Base-by-base conservation (phyloP, 2,329 filamentous ascomycete species). In the Pestalotiopsis sp. region DNA sequence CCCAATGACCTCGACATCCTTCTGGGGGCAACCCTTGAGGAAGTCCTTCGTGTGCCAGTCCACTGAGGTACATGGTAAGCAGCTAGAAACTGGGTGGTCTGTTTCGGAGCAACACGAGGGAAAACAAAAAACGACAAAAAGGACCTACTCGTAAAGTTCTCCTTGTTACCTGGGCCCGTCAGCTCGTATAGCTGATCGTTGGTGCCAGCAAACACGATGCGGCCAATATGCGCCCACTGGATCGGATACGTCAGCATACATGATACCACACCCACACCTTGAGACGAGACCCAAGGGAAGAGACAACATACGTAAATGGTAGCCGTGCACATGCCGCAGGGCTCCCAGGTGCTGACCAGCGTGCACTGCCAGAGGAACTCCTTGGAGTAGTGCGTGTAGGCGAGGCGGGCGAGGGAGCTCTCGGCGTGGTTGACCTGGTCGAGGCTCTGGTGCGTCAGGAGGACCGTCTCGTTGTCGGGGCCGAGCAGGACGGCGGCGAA, bases 381-480 rank as follows among this genome's bases (percentile, higher is more conserved):
- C 70, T 83, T 82, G 3, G 80, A 76, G 71, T 83, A 87, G 71
- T 87, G 85, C 5, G 77, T 74, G 17, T 85, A 82, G 1, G 85
- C 83, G 38, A 86, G 78, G 41, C 84, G 81, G 1, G 84, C 85
- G 4, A 87, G 78, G 57, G 82, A 82, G 63, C 80, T 81, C 75
- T 87, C 85, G 17, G 85, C 85, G 71, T 87, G 85, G 70, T 86
- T 83, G 63, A 87, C 83, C 71, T 87, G 84, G 52, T 84, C 84
- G 38, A 87, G 78, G 27, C 83, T 85, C 72, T 83, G 82, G 70
- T 86, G 85, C 39, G 80, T 80, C 64, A 86, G 77, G 1, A 87
- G 76, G 23, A 85, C 77, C 0, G 83, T 85, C 71, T 79, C 76
- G 71, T 87, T 85, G 76, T 87, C 83, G 0, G 86, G 84, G 0